Evolutionary conservation across 306 rosid species (phyloP).

Genomic region (Spatholobus suberectus): DNA sequence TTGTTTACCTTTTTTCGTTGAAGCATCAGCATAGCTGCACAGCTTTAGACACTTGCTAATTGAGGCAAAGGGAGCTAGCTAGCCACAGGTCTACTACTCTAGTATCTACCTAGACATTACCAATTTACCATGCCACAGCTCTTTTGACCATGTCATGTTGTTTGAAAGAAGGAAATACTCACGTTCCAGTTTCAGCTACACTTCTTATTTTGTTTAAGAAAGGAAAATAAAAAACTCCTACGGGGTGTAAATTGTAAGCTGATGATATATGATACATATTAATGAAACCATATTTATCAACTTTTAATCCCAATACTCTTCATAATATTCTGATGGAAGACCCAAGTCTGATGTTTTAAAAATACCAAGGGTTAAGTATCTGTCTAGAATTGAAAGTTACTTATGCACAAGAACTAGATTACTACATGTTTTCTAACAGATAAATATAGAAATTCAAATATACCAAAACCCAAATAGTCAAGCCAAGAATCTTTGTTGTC

Average conservation of each 20-base stretch:
- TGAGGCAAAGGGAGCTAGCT: neutral
- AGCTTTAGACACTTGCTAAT: neutral
- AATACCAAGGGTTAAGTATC: neutral
- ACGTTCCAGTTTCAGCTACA: neutral
- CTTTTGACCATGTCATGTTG: neutral
- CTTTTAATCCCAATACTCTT: neutral
- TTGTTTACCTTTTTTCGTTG: neutral
- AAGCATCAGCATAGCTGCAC: neutral
- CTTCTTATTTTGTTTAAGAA: neutral
- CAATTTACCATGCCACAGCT: neutral
- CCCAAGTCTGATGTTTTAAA: neutral
- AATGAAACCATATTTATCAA: neutral
- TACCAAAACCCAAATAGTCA: neutral
- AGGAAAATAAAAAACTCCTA: too few species aligned
- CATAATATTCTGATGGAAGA: neutral
- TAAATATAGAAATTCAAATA: neutral
- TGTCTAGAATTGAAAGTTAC: too few species aligned
- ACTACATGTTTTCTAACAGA: neutral
- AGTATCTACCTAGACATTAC: neutral
- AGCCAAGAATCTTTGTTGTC: neutral
- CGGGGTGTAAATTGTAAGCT: neutral
- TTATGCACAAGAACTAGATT: neutral
- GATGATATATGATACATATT: too few species aligned
- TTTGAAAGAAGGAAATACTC: neutral
- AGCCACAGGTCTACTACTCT: conserved; percentile 21